Evolutionary conservation across 192 early-diverging fungal species (phyloP).

Genomic region (Umbelopsis sp.): DNA sequence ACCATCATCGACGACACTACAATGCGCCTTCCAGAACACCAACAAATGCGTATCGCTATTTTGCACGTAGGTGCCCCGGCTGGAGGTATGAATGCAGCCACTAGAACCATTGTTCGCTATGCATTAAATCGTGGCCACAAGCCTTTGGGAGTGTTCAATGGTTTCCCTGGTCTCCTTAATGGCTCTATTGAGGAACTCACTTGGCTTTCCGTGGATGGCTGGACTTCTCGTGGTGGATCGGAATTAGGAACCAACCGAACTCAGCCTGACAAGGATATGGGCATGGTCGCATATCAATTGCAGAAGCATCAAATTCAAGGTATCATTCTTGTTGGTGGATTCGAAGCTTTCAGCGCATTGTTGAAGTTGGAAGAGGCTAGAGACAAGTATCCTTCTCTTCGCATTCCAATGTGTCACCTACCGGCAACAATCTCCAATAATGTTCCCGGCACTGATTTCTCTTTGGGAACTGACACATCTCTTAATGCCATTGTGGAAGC

Average conservation of each 20-base stretch:
- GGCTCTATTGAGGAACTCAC: conserved; percentile 76
- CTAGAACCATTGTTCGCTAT: conserved; percentile 83
- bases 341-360: conserved; percentile 87
- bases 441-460: conserved; percentile 95
- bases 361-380: conserved; percentile 74
- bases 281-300: conserved; percentile 88
- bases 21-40: conserved; percentile 42
- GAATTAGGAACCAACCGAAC: conserved; percentile 93
- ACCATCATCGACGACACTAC: conserved; percentile 48
- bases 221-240: conserved; percentile 90
- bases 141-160: conserved; percentile 87
- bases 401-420: conserved; percentile 90
- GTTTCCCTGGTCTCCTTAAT: conserved; percentile 86
- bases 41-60: conserved; percentile 83
- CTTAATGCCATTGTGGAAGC: conserved; percentile 90
- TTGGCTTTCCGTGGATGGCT: conserved; percentile 88
- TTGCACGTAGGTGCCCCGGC: conserved; percentile 95
- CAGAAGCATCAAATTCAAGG: conserved; percentile 91
- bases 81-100: conserved; percentile 97
- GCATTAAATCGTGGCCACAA: conserved; percentile 87
- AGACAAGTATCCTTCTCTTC: conserved; percentile 84
- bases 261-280: conserved; percentile 82
- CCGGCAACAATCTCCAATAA: conserved; percentile 98
- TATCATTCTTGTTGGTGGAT: conserved; percentile 91
- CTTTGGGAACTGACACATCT: conserved; percentile 91